These are phyloP conservation scores for Allodekkera sacchari DNA, from an alignment of 805 yeast species.

Conservation along the genomic window DNA sequence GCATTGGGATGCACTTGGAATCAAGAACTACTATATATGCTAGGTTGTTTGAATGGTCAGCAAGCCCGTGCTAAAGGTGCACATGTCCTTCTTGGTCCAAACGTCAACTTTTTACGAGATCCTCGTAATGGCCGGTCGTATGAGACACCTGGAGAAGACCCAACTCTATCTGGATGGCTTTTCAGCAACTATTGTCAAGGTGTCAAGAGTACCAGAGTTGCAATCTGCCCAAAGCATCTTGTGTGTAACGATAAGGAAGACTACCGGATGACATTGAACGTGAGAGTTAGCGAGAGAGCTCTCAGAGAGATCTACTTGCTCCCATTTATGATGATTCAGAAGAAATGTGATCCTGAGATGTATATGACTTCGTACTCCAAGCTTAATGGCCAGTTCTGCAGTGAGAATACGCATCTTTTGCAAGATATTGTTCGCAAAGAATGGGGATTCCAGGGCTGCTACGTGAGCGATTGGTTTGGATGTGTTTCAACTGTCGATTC, in stretches of 20 bases:
- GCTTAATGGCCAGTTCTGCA: conserved; percentile 34
- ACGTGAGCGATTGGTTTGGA: conserved; percentile 39
- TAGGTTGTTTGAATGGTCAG: conserved; percentile 44
- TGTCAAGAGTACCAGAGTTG: conserved; percentile 29
- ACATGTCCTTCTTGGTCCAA: conserved; percentile 41
- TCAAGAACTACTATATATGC: conserved; percentile 36
- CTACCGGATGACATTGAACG: conserved; percentile 27
- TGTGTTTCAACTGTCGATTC: conserved; percentile 27
- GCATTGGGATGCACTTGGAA: conserved; percentile 52
- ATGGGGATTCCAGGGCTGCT: conserved; percentile 32
- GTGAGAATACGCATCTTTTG: conserved; percentile 28
- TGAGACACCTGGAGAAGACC: conserved; percentile 58
- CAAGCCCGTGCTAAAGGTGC: conserved; percentile 50
- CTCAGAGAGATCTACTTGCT: conserved; percentile 35
- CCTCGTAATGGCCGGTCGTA: conserved; percentile 59
- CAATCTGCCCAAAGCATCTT: conserved; percentile 34
- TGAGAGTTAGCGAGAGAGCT: conserved; percentile 33
- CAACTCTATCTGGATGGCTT: conserved; percentile 24
- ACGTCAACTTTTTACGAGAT: conserved; percentile 45
- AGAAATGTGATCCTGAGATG: conserved; percentile 30
- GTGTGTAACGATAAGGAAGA: conserved; percentile 38
- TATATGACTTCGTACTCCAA: conserved; percentile 36
- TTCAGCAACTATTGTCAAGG: conserved; percentile 31
- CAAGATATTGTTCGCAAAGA: conserved; percentile 30
- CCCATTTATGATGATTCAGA: conserved; percentile 34